Base-by-base conservation (phyloP, 2,329 filamentous ascomycete species). In the Onygena corvina region DNA sequence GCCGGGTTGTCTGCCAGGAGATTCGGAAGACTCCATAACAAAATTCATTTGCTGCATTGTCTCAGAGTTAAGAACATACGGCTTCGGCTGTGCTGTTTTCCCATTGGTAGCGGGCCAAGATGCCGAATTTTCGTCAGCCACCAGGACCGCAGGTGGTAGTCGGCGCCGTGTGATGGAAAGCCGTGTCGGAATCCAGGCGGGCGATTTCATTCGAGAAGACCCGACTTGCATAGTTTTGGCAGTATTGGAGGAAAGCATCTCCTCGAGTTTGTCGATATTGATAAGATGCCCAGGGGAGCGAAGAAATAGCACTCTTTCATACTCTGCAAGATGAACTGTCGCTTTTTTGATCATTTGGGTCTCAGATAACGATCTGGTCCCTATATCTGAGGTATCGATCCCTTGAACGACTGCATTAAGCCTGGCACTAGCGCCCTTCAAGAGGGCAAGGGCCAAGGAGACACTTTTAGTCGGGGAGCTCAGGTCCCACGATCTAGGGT, bases 401-500 rank as follows among this genome's bases (percentile, higher is more conserved):
- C 66, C 63, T 9, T 69, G 60, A 4, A 68, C 57, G 61, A 67
- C 64, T 45, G 71, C 64, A 21, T 59, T 61, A 46, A 70, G 66
- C 47, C 65, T 59, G 7, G 63, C 60, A 47, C 67, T 66, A 3
- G 68, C 62, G 11, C 60, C 54, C 44, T 64, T 64, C 29, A 72
- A 61, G 23, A 67, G 58, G 1, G 61, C 61, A 18, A 72, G 55
- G 0, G 67, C 66, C 11, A 56, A 57, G 1, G 60, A 53, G 44
- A 67, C 57, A 1, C 58, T 54, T 27, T 60, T 56, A 0, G 56
- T 18, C 54, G 51, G 23, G 56, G 56, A 56, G 59, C 60, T 36
- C 12, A 55, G 47, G 48, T 72, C 69, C 69, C 69, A 71, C 52
- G 68, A 65, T 50, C 64, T 59, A 5, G 70, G 70, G 53, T 72